Evolutionary conservation across 371 early-diverging fungal genomes (phyloP).

Genomic region (Smittium mucronatum): DNA sequence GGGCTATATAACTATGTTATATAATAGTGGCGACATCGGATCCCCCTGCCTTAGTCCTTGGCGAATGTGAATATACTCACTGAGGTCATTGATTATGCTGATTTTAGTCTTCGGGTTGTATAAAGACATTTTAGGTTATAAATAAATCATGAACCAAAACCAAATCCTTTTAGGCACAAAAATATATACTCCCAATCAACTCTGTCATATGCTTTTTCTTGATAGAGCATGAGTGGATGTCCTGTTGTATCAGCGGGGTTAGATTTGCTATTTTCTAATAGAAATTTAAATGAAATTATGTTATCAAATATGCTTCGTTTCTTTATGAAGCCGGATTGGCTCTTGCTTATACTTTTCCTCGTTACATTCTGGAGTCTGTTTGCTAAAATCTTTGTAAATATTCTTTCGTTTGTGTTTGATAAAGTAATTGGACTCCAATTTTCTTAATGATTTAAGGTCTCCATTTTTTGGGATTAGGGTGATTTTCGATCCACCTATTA

Average conservation of each 20-base stretch:
- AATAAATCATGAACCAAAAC: not conserved
- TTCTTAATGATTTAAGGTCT: conserved; percentile 10
- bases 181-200: conserved; percentile 7
- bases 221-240: conserved; percentile 3
- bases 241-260: not conserved
- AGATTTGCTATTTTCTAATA: not conserved
- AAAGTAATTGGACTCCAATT: conserved; percentile 16
- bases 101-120: not conserved
- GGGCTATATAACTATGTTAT: conserved; percentile 14
- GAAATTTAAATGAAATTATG: not conserved
- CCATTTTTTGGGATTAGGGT: conserved; percentile 14
- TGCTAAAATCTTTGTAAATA: conserved; percentile 10
- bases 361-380: conserved; percentile 8
- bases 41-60: conserved; percentile 16
- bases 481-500: not conserved
- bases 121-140: not conserved
- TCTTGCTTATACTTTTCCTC: not conserved
- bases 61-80: not conserved
- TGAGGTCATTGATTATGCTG: conserved; percentile 5
- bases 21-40: conserved; percentile 15
- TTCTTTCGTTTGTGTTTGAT: conserved; percentile 14
- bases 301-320: conserved; percentile 8
- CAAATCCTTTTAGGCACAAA: conserved; percentile 7
- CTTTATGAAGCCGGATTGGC: conserved; percentile 7
- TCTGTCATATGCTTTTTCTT: conserved; percentile 11